phyloP scores from a whole-genome alignment of 1,139 yeast genomes.

The Pichia kudriavzevii region DNA sequence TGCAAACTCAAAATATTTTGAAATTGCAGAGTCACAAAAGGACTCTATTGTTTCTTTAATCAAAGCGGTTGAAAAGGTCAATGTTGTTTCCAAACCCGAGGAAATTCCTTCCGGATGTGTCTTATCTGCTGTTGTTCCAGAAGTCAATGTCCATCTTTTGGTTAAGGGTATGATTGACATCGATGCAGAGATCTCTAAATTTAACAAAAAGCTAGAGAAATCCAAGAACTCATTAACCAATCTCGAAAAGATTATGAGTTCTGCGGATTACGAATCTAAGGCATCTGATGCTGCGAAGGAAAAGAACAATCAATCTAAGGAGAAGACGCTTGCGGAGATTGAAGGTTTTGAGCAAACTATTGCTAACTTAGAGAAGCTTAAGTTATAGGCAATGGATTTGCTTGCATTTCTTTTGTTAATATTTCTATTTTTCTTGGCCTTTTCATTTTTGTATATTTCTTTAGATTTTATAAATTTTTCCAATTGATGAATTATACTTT shows the following conservation, averaged over 20 bases:
- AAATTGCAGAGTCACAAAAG: conserved; percentile 60
- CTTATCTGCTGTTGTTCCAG: conserved; percentile 70
- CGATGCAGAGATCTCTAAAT: conserved; percentile 83
- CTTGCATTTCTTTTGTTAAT: conserved; percentile 1
- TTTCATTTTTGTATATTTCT: conserved; percentile 3
- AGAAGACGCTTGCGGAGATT: conserved; percentile 73
- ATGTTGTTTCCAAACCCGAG: conserved; percentile 46
- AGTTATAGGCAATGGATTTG: conserved; percentile 38
- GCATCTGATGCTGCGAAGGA: conserved; percentile 80
- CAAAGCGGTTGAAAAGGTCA: conserved; percentile 75
- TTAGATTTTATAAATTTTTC: neutral
- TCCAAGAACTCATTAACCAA: conserved; percentile 40
- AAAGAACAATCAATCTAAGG: conserved; percentile 60
- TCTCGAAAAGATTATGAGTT: conserved; percentile 55
- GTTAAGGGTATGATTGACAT: conserved; percentile 93
- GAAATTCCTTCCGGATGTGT: conserved; percentile 87
- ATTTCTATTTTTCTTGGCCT: neutral
- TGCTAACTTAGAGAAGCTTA: conserved; percentile 64
- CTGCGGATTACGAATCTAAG: conserved; percentile 79
- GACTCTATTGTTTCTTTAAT: conserved; percentile 83
- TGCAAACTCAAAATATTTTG: conserved; percentile 37
- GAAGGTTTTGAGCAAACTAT: conserved; percentile 79
- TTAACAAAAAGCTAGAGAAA: conserved; percentile 63
- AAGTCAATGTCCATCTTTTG: conserved; percentile 77
- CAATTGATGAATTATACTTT: neutral